phyloP scores from a whole-genome alignment of 768 basidiomycete genomes.

The Russula sp. region DNA sequence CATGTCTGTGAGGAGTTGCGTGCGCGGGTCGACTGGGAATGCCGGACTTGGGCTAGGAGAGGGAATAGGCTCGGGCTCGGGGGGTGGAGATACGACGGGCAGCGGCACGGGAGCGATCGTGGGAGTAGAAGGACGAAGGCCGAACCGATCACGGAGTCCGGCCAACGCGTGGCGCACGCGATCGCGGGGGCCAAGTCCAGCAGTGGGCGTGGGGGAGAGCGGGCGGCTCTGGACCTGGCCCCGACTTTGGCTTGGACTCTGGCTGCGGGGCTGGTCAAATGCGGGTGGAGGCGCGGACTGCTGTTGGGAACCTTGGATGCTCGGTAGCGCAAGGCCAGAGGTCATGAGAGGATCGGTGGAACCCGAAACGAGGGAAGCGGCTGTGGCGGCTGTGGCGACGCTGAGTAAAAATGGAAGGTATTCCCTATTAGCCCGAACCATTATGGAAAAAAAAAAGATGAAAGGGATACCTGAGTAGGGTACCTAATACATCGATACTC shows the following conservation, averaged over 20 bases:
- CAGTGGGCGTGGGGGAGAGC: constrained; percentile 39
- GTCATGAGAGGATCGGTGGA: constrained; percentile 60
- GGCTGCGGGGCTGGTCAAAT: not conserved
- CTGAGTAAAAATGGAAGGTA: constrained; percentile 33
- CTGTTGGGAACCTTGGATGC: constrained; percentile 20
- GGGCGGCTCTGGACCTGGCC: constrained; percentile 28
- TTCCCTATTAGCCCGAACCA: not conserved
- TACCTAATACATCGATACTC: constrained; percentile 78
- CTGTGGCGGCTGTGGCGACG: constrained; percentile 89
- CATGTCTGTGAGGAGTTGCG: constrained; percentile 76
- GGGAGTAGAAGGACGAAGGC: constrained; percentile 31
- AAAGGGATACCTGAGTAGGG: constrained; percentile 61
- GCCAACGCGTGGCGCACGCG: constrained; percentile 64
- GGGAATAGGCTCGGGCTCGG: constrained; percentile 1
- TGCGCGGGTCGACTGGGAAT: constrained; percentile 40
- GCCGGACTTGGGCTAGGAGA: constrained; percentile 5
- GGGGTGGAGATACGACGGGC: not conserved
- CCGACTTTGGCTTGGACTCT: not conserved
- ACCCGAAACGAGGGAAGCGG: constrained; percentile 75
- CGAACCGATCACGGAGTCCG: constrained; percentile 61
- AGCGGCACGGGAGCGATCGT: not conserved
- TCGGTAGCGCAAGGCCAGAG: constrained; percentile 44
- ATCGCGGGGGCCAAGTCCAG: constrained; percentile 31
- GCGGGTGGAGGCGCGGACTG: constrained; percentile 1
- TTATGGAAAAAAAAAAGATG: not conserved